phyloP scores from a whole-genome alignment of 257 asterid species.

The Ilex asprella region DNA sequence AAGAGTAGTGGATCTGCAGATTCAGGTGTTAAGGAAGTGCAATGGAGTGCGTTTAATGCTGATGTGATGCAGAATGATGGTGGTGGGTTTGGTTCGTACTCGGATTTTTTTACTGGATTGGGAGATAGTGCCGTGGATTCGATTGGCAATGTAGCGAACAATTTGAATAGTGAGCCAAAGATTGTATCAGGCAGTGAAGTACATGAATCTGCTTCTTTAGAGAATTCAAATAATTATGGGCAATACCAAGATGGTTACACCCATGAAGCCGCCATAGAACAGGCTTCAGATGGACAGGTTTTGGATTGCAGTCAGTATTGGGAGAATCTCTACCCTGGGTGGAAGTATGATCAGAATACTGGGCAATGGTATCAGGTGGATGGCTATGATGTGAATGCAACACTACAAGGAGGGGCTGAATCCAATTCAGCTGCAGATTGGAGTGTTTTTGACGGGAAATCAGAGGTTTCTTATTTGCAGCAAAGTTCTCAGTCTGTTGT shows the following conservation, averaged over 20 bases:
- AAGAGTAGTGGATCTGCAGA: conserved; percentile 36
- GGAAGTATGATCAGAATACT: conserved; percentile 64
- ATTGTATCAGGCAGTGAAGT: conserved; percentile 25
- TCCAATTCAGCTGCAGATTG: conserved; percentile 32
- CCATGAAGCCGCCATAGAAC: conserved; percentile 34
- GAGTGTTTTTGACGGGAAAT: conserved; percentile 33
- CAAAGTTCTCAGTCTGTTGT: conserved; percentile 50
- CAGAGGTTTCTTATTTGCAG: conserved; percentile 67
- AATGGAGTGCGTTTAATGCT: conserved; percentile 74
- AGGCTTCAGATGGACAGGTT: conserved; percentile 35
- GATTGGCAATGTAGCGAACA: conserved; percentile 26
- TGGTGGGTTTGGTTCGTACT: conserved; percentile 75
- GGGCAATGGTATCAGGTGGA: conserved; percentile 89
- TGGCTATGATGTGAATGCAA: conserved; percentile 31
- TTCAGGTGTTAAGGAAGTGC: conserved; percentile 74
- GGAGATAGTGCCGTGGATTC: conserved; percentile 49
- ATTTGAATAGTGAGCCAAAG: conserved; percentile 21
- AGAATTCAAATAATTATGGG: conserved; percentile 18
- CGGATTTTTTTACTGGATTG: conserved; percentile 68
- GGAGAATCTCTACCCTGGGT: conserved; percentile 89
- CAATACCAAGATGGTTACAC: conserved; percentile 30
- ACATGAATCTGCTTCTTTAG: conserved; percentile 26
- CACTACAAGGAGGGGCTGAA: conserved; percentile 25
- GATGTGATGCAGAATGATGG: conserved; percentile 34
- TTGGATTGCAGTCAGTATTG: conserved; percentile 53